Base-by-base conservation (phyloP, 345 rosid genomes). In the Lumnitzera racemosa region DNA sequence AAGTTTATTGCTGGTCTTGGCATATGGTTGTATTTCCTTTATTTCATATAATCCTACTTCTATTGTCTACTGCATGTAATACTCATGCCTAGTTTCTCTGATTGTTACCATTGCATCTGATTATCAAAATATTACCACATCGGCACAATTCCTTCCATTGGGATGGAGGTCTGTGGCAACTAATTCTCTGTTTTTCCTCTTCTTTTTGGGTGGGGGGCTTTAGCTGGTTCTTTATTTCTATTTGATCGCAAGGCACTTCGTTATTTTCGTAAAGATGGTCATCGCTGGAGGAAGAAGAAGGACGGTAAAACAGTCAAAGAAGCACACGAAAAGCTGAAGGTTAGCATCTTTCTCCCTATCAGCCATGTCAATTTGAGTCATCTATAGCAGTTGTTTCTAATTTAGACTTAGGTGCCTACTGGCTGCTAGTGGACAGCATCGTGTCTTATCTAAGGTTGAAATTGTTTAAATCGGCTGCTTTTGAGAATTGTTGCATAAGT, bases 311-410 rank as follows among this genome's bases (percentile, higher is more conserved):
- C 98, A 13, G 89, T 88, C 66, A 83, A 77, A 80, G 98, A 91
- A 84, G 98, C 98, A 70, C 98, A 91, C 61, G 98, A 91, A 76
- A 91, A 91, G 87, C 78, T 91, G 72, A 91, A 88, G 96, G 98
- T 88, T 47, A 56, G 64, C 7, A 9, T 36, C 43, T 36, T 36
- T 1, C 43, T 36, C 11, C 11, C 43, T 9, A 36, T 4, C 43
- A 36, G 43, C 43, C 43, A 36, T 36, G 9, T 36, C 43, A 36
- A 20, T 36, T 36, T 36, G 43, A 36, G 43, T 36, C 43, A 36
- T 36, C 7, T 36, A 36, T 36, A 9, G 43, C 43, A 36, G 43
- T 36, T 6, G 9, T 36, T 36, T 36, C 43, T 36, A 36, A 5
- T 6, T 29, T 29, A 29, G 3, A 29, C 43, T 36, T 36, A 36